Evolutionary conservation across 495 filamentous ascomycete species (phyloP), one percentile per base, ranked within the genome.

Genomic region (Penicillium malachiteum): DNA sequence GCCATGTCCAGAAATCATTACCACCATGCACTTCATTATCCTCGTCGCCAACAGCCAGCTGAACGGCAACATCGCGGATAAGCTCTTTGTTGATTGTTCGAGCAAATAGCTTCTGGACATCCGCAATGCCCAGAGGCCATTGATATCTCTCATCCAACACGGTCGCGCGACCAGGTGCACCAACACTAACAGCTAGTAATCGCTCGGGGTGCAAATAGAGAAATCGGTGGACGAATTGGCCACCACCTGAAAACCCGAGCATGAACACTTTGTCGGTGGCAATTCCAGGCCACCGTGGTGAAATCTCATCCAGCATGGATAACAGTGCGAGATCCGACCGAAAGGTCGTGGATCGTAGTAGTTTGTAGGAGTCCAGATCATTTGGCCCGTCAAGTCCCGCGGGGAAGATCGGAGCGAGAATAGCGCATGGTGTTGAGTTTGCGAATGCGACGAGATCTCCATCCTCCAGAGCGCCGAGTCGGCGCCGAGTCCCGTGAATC

Each of bases 331-430:
- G 18, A 9, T 46, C 43, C 30, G 43, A 46, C 1, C 26, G 26
- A 5, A 46, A 13, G 5, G 43, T n/a, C 21, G 21, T 30, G 1
- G 43, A 46, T 11, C 26, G 43, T 12, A 46, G 7, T 3, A 8
- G 3, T 32, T 46, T 46, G 7, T 46, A 46, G 3, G 43, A 46
- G n/a, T 46, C 43, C 11, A 46, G 14, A 32, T 46, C 43, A 9
- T 46, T 46, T n/a, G 43, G 43, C 7, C 43, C 43, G 7, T 46
- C 43, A 3, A 46, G 26, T 1, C 43, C 43, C 3, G 43, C 43
- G n/a, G 43, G 43, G 12, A 46, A 46, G 21, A 46, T 14, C 11
- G 43, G 43, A 3, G 43, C 43, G 30, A 46, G 43, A 46, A 46
- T 46, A 1, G 43, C 43, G 8, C 43, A 46, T 7, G 43, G 43